Evolutionary conservation across 2,329 filamentous ascomycete species (phyloP), one percentile per base, ranked within the genome.

Genomic region (Aspergillus sp.): DNA sequence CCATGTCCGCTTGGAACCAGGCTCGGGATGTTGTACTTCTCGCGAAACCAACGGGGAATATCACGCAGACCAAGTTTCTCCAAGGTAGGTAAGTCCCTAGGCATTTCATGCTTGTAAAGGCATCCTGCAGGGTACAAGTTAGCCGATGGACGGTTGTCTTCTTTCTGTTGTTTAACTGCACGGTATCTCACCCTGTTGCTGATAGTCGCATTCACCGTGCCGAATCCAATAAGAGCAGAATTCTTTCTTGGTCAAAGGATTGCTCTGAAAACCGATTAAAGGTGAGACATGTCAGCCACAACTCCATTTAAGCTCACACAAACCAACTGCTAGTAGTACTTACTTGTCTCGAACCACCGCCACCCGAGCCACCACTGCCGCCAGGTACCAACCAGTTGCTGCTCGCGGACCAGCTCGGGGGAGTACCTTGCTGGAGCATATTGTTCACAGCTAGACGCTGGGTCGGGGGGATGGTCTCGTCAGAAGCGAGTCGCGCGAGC

Each of bases 161-260:
- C 5, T 2, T 47, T 54, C 9, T 26, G 5, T 39, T 6, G 26
- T 29, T 42, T 18, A 54, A 20, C n/a, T n/a, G 24, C 42, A n/a
- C 39, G n/a, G 10, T 49, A 12, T 59, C 68, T 56, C 66, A 74
- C 77, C 92, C 70, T 93, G 88, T 73, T 96, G 91, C 3, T 85
- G 87, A 73, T 91, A 97, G 62, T 90, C 90, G 73, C 93, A 97
- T 49, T 90, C 86, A 20, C 92, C 92, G 59, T 90, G 88, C 67
- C 91, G 88, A 56, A 96, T 88, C 92, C 92, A 97, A 75, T 94
- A 91, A 59, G 92, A 91, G 76, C 92, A 96, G 75, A 90, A 96
- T 24, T 89, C 79, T 73, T 96, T 96, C 68, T 84, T 85, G 6
- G 55, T 18, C 16, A 47, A 53, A 58, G 63, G 53, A 24, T 54